These are phyloP conservation scores for Auricularia sp. DNA, from an alignment of 768 basidiomycete genomes.

Conservation along the genomic window DNA sequence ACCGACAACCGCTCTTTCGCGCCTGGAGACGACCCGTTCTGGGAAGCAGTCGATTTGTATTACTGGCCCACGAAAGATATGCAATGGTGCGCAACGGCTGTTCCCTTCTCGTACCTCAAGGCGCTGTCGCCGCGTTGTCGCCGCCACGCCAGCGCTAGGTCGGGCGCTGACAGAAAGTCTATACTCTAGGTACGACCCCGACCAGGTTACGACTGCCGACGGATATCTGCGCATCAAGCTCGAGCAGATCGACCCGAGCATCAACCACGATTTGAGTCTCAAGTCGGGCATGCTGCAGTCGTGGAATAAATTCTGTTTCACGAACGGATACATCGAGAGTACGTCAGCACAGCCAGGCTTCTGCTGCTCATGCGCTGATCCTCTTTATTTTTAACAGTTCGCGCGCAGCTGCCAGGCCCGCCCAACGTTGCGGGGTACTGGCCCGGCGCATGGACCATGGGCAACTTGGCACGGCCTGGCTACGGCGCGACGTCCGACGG, in stretches of 20 bases:
- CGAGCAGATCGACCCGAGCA: conserved; percentile 32
- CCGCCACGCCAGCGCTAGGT: too few relatives aligned
- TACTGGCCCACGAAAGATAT: conserved; percentile 59
- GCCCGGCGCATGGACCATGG: conserved; percentile 86
- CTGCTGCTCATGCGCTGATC: not conserved
- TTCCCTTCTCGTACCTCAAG: not conserved
- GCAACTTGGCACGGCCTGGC: conserved; percentile 75
- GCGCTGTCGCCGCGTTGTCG: not conserved
- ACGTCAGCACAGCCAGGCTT: not conserved
- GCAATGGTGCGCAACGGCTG: conserved; percentile 51
- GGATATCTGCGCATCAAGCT: conserved; percentile 63
- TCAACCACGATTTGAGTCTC: conserved; percentile 53
- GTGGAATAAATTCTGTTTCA: conserved; percentile 76
- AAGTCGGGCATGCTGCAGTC: conserved; percentile 69
- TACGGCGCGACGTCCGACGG: conserved; percentile 75
- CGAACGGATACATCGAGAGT: conserved; percentile 53
- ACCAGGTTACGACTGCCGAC: conserved; percentile 50
- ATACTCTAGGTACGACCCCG: conserved; percentile 67
- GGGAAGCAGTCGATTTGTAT: conserved; percentile 66
- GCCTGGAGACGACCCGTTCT: conserved; percentile 58
- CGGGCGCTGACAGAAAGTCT: conserved; percentile 40
- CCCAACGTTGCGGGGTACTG: conserved; percentile 57
- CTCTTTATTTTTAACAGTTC: conserved; percentile 24
- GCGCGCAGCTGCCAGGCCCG: conserved; percentile 60
- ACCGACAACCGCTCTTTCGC: conserved; percentile 59